Conservation (phyloP, 441 rosid genomes). For the Flueggea neowawraea region DNA sequence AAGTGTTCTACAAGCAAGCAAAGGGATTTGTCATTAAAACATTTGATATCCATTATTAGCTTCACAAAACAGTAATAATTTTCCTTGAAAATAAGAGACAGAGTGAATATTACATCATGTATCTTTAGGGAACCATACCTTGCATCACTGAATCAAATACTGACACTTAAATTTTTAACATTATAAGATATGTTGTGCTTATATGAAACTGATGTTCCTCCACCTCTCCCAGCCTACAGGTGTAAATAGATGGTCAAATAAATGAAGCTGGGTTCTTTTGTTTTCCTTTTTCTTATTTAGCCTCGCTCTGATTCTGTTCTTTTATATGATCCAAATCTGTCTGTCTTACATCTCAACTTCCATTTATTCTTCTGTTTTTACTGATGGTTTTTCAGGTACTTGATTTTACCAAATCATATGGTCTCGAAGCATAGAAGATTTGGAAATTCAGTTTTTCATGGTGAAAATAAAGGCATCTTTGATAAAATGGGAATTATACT, state of each 20-base stretch:
- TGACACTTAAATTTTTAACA: no score
- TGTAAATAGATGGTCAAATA: not conserved
- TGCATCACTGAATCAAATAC: no score
- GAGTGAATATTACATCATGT: no score
- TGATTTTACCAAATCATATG: conserved; percentile 35
- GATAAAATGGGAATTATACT: conserved; percentile 56
- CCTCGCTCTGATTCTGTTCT: not conserved
- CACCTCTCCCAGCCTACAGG: no score
- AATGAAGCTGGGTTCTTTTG: not conserved
- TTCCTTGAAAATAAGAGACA: no score
- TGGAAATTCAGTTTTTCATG: conserved; percentile 17
- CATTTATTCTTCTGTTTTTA: not conserved
- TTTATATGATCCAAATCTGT: not conserved
- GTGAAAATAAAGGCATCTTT: conserved; percentile 27
- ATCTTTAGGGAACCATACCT: no score
- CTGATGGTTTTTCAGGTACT: conserved; percentile 31
- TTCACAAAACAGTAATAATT: no score
- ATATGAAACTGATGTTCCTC: no score
- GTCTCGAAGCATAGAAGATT: conserved; percentile 11
- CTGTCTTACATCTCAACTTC: not conserved
- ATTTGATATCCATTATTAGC: no score
- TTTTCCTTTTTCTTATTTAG: not conserved
- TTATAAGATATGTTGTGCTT: no score
- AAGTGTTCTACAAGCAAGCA: no score
- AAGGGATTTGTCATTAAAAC: no score